A percentile compares a stretch with the other conserved stretches of the same genome.
Evolutionary conservation across 139 green algal species (phyloP).

Genomic region (Tetraselmis striata): DNA sequence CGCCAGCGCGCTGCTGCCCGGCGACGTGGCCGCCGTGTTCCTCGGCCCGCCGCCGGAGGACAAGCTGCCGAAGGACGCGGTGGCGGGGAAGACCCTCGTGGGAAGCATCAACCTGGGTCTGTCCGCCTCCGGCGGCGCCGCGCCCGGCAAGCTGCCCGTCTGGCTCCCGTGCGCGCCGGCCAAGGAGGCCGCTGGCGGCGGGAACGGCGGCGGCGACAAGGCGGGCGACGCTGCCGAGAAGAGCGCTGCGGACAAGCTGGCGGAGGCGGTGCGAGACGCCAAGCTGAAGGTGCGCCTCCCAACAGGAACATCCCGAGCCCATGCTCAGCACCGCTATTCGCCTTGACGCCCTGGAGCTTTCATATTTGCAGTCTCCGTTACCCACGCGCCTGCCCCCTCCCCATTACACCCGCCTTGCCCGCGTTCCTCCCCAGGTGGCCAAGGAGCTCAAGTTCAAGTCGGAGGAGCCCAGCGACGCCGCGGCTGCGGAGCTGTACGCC

Average conservation of each 20-base stretch:
- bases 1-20: slow-evolving; percentile 1
- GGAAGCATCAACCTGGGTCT: neutral
- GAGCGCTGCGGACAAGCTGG: slow-evolving; percentile 23
- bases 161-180: neutral
- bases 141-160: neutral
- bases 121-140: neutral
- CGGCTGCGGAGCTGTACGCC: slow-evolving; percentile 11
- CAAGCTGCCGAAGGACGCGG: slow-evolving; percentile 80
- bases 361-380: no score
- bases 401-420: no score
- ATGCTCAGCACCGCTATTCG: no score
- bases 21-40: slow-evolving; percentile 45
- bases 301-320: no score
- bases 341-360: no score
- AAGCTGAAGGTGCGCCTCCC: slow-evolving; percentile 60
- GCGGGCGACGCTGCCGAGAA: neutral
- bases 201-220: neutral
- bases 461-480: neutral
- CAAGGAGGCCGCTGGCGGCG: neutral
- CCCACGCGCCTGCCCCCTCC: no score
- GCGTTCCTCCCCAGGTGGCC: slow-evolving; percentile 10
- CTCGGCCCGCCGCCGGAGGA: slow-evolving; percentile 59
- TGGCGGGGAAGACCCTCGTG: neutral
- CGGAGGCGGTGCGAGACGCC: slow-evolving; percentile 56
- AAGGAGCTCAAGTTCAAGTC: slow-evolving; percentile 30